Base-by-base conservation (phyloP, 2,329 filamentous ascomycete genomes). In the Orbilia ellipsospora region DNA sequence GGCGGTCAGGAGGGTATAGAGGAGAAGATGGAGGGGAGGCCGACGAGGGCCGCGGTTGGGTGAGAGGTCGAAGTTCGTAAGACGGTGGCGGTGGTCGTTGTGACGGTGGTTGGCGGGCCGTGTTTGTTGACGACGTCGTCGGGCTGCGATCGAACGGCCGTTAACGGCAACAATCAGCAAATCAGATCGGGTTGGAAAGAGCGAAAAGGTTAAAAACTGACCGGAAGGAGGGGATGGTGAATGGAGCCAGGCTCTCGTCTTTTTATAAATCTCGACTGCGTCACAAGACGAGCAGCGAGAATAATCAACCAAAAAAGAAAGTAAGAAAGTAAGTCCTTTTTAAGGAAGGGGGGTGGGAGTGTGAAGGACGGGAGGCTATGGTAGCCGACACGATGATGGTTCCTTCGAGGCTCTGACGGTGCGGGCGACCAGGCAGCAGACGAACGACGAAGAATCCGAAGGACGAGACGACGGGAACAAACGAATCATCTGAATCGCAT, bases 1-100 rank as follows among this genome's bases (percentile, higher is more conserved):
- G 66, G 40, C 62, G 54, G 2, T 15, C 44, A 5, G 52, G 57
- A 42, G 69, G 26, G 51, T 68, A 40, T 40, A 23, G 23, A 62
- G 52, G 36, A 12, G 45, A 5, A 15, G 1, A 23, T 68, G 50
- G 16, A 48, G 15, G 7, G 16, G 63, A 13, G 28, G 54, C 44
- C 51, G 57, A 52, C 56, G 50, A 48, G 52, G 45, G 52, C 26
- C 57, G 31, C 40, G 66, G 59, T 50, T 10, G 48, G 50, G 55
- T 44, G 50, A 75, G 45, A 13, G 67, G 51, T 20, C 65, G 57
- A 28, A 75, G 72, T 13, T 68, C 56, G 64, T 50, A 75, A 26
- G 72, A 75, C 18, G 68, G 63, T 42, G 36, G 31, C 15, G 60
- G 52, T 1, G 44, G 44, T 6, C 5, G 62, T 51, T 40, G 36